These are phyloP conservation scores for Sporothrix globosa DNA, from an alignment of 2,329 filamentous ascomycete genomes.

Conservation along the genomic window DNA sequence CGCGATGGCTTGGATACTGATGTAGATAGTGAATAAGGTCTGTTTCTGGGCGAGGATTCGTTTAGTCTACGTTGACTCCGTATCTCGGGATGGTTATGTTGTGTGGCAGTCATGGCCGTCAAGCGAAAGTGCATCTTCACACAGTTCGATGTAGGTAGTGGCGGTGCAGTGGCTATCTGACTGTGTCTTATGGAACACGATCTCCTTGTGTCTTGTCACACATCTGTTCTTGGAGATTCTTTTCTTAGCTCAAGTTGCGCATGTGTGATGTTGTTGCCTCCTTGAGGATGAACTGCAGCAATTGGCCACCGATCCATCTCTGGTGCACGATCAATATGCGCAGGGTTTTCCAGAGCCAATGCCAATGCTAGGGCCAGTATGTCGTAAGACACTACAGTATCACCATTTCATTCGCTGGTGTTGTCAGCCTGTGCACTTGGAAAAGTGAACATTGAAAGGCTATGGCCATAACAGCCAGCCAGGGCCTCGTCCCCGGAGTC, in stretches of 20 bases:
- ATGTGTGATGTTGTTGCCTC: neutral
- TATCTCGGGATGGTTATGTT: neutral
- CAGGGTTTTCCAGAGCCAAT: slow-evolving; percentile 10
- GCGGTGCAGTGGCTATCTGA: slow-evolving; percentile 1
- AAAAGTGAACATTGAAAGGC: neutral
- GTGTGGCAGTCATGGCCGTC: slow-evolving; percentile 12
- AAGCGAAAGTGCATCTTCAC: neutral
- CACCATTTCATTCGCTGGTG: neutral
- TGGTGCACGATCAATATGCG: neutral
- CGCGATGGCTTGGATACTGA: neutral
- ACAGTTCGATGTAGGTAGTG: neutral
- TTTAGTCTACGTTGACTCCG: neutral
- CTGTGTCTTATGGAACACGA: neutral
- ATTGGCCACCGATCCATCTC: slow-evolving; percentile 9
- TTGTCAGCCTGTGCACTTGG: neutral
- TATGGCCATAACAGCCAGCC: neutral
- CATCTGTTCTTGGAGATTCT: neutral
- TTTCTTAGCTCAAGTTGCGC: slow-evolving; percentile 5
- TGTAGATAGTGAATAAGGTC: slow-evolving; percentile 24
- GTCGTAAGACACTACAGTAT: neutral
- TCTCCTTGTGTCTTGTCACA: neutral
- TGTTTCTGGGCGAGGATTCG: slow-evolving; percentile 5
- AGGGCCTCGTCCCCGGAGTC: neutral
- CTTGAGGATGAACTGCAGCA: neutral
- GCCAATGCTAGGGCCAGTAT: slow-evolving; percentile 3